A percentile compares a stretch with the other conserved stretches of the same genome.
phyloP scores from a whole-genome alignment of 257 asterid genomes.

The Solanum peruvianum region DNA sequence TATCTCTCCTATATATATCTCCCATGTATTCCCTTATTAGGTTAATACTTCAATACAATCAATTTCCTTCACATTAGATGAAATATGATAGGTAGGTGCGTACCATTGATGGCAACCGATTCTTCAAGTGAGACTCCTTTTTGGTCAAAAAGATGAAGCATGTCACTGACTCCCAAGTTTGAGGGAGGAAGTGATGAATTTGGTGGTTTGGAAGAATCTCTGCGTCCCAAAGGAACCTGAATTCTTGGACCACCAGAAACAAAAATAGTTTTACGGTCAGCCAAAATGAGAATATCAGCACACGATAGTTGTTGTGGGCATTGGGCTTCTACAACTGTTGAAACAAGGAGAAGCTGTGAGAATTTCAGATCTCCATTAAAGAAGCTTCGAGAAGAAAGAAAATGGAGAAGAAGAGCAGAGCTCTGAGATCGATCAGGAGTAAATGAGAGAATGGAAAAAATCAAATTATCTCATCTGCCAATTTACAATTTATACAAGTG shows the following conservation, averaged over 20 bases:
- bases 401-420: too few relatives aligned
- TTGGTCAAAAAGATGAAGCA: conserved; percentile 9
- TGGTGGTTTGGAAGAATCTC: conserved; percentile 22
- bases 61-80: too few relatives aligned
- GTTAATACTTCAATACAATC: too few relatives aligned
- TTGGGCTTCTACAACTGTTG: conserved; percentile 18
- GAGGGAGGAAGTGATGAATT: conserved; percentile 20
- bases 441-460: too few relatives aligned
- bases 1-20: too few relatives aligned
- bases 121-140: conserved; percentile 37
- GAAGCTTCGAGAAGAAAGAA: too few relatives aligned
- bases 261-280: conserved; percentile 8
- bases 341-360: too few relatives aligned
- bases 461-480: too few relatives aligned
- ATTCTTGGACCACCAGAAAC: conserved; percentile 37
- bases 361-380: too few relatives aligned
- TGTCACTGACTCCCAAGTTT: conserved; percentile 18
- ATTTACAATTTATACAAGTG: too few relatives aligned
- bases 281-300: conserved; percentile 34
- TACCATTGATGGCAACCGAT: conserved; percentile 47
- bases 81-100: not conserved
- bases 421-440: too few relatives aligned
- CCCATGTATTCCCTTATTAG: too few relatives aligned
- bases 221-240: conserved; percentile 38
- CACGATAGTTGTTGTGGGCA: conserved; percentile 47